Base-by-base conservation (phyloP, 177 flowering plant species). In the Vitis hybrid region DNA sequence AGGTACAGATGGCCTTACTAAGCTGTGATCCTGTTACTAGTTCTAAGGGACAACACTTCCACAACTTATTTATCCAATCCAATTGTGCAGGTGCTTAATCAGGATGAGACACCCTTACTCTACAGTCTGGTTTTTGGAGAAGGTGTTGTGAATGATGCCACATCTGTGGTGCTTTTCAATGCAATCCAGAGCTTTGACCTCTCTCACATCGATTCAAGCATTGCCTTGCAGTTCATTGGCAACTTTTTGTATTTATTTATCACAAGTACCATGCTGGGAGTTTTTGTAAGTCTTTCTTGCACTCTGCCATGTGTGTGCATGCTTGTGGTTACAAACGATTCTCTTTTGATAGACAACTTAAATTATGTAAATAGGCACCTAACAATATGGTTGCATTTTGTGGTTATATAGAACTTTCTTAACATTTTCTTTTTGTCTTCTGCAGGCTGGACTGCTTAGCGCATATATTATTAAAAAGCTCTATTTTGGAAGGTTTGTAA, bases 61-160 rank as follows among this genome's bases (percentile, higher is more conserved):
- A 11, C 58, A 48, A 20, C 65, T n/a, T n/a, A 52, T 35, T 63
- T 27, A 27, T 60, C 30, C 46, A 27, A 46, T 75, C 27, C 72
- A 17, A 67, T 69, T 61, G 60, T 76, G 72, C 84, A 94, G 98
- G 94, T 94, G 73, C 95, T 94, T 70, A 94, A 86, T 80, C 98
- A 94, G 78, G 97, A 92, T 70, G 97, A 94, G 77, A 94, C 93
- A 30, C 98, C 97, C 75, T 76, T 94, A 35, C 78, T 94, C 12
- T 88, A 92, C 80, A 94, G 98, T 73, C 76, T 92, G 60, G 98
- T 94, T 13, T 94, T 94, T 64, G 98, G 98, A 64, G 98, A 94
- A 85, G 92, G 97, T 41, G 98, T 94, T 17, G 97, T 94, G 13
- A 94, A 94, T 78, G 98, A 94, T 82, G 98, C 98, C 61, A 93